These are phyloP conservation scores for Blastobotrys attinorum DNA, from an alignment of 805 yeast genomes.

Conservation along the genomic window DNA sequence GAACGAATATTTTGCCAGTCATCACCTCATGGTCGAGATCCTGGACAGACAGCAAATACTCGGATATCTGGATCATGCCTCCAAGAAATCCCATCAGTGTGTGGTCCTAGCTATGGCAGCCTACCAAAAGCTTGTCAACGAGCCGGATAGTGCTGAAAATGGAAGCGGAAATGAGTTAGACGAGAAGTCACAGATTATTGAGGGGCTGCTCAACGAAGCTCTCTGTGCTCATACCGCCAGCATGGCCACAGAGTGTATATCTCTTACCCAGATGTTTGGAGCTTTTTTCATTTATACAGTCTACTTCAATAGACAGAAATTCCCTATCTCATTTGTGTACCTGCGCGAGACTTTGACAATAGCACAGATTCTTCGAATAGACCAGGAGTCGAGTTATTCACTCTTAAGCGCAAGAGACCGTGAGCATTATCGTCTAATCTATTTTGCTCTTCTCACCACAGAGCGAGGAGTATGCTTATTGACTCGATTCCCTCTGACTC, in stretches of 20 bases:
- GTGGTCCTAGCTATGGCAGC: constrained; percentile 5
- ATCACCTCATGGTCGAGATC: constrained; percentile 10
- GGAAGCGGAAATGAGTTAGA: no score
- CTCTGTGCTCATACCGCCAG: constrained; percentile 5
- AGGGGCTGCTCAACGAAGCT: constrained; percentile 3
- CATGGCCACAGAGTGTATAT: background rate
- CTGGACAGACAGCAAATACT: constrained; percentile 8
- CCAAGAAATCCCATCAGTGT: constrained; percentile 5
- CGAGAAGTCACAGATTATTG: background rate
- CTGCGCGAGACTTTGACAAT: constrained; percentile 14
- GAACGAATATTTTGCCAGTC: constrained; percentile 5
- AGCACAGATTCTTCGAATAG: constrained; percentile 11
- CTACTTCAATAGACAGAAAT: constrained; percentile 5
- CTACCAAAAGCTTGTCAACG: background rate
- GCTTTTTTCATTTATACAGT: constrained; percentile 8
- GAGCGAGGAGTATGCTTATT: constrained; percentile 12
- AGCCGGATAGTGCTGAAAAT: background rate
- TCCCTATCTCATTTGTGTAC: constrained; percentile 6
- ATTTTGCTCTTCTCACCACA: constrained; percentile 9
- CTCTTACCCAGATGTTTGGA: background rate
- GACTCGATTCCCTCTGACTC: constrained; percentile 11
- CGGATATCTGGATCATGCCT: constrained; percentile 5
- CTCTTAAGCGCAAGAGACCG: constrained; percentile 2
- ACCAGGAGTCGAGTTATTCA: constrained; percentile 8
- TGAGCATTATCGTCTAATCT: constrained; percentile 7